Base-by-base conservation (phyloP, 2,329 filamentous ascomycete species). In the Zasmidium citrigriseum region DNA sequence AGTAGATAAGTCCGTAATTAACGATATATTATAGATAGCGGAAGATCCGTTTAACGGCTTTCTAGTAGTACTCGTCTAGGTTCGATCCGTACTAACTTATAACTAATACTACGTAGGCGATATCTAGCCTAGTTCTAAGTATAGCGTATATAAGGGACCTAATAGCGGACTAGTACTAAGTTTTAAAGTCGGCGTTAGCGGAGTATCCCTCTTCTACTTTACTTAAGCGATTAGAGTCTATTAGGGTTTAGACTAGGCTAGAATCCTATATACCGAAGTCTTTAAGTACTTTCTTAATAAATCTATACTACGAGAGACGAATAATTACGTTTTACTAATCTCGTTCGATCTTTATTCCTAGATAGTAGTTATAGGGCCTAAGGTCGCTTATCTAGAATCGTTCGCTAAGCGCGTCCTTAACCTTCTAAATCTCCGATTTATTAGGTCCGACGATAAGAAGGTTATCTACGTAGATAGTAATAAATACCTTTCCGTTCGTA, bases 381-480 rank as follows among this genome's bases (percentile, higher is more conserved):
- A 73, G 57, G 25, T 73, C 65, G 2, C 41, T 63, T 52, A 73
- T 73, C 10, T 67, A 12, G 46, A 71, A 75, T 7, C 55, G 16
- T 0, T 61, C 46, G 0, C 3, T 9, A 1, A 73, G 64, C 0
- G 57, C 22, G 0, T 27, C 16, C 44, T 73, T 72, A 14, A 71
- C 24, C 18, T 48, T 25, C 10, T 59, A 57, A 44, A 66, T 60
- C 20, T 55, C 55, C 22, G 25, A 48, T 7, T 59, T 54, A 25
- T 23, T 53, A 34, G 55, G 55, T 1, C 55, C 24, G 14, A 57
- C 44, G 38, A 71, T 64, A 7, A 71, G 62, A 0, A 75, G 41
- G 48, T 74, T 62, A 55, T 74, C 66, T 1, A 74, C 65, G 46
- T 72, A 74, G 0, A 69, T 53, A 0, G 66, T 51, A 11, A 62